Conservation (phyloP, 495 filamentous ascomycete species). For the Pyrenula massariospora region DNA sequence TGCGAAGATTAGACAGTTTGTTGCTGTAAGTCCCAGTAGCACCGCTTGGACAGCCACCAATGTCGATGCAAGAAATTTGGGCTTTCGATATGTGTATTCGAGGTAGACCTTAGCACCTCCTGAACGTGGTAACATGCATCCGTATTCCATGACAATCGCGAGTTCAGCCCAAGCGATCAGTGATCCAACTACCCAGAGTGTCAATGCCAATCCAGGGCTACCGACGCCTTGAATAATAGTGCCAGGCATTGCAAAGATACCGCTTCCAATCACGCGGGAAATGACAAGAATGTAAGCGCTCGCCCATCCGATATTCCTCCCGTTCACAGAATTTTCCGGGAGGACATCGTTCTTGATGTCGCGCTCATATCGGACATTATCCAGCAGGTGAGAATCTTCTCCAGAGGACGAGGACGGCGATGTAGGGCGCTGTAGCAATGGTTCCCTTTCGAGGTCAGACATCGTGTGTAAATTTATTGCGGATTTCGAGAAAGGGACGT, state of each 20-base stretch:
- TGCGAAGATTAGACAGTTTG: slow-evolving; percentile 32
- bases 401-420: background rate
- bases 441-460: background rate
- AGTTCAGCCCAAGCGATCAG: slow-evolving; percentile 48
- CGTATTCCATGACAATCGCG: slow-evolving; percentile 53
- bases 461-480: background rate
- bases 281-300: slow-evolving; percentile 67
- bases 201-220: slow-evolving; percentile 52
- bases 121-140: slow-evolving; percentile 59
- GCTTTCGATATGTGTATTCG: slow-evolving; percentile 60
- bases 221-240: slow-evolving; percentile 55
- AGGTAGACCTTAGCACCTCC: slow-evolving; percentile 70
- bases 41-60: slow-evolving; percentile 57
- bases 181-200: slow-evolving; percentile 54
- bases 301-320: slow-evolving; percentile 54
- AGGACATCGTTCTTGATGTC: slow-evolving; percentile 45
- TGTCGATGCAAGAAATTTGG: slow-evolving; percentile 57
- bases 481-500: background rate
- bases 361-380: slow-evolving; percentile 3
- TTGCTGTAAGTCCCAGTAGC: slow-evolving; percentile 53
- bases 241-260: slow-evolving; percentile 66
- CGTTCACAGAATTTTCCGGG: slow-evolving; percentile 49
- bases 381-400: background rate
- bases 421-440: background rate
- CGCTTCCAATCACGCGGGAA: slow-evolving; percentile 63